Evolutionary conservation across 108 stramenopile species (phyloP).

Genomic region (Aurantiochytrium sp.): DNA sequence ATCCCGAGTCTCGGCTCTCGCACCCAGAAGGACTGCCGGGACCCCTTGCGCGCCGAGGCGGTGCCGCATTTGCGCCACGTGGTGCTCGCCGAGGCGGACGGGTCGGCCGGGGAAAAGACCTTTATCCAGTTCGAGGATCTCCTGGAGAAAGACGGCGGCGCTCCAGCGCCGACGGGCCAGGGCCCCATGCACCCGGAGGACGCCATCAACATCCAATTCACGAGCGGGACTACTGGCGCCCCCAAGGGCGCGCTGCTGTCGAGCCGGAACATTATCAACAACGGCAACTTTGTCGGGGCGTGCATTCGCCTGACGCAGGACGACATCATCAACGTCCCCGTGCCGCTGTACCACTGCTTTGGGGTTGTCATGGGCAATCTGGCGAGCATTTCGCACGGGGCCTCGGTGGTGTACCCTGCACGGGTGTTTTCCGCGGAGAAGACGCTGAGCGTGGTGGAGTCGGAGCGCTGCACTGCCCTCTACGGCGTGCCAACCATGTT

Average conservation of each 20-base stretch:
- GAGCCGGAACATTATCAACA: conserved; percentile 21
- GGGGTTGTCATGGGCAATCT: conserved; percentile 20
- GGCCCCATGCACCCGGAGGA: neutral
- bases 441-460: neutral
- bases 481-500: conserved; percentile 36
- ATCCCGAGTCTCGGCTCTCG: neutral
- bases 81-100: neutral
- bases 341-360: conserved; percentile 36
- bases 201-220: conserved; percentile 31
- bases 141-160: neutral
- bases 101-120: neutral
- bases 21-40: neutral
- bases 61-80: neutral
- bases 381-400: neutral
- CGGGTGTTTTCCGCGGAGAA: neutral
- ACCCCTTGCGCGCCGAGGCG: neutral
- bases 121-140: neutral
- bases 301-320: neutral
- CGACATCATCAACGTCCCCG: neutral
- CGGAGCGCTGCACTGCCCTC: neutral
- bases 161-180: neutral
- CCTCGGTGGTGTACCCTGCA: neutral
- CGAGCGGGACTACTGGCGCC: conserved; percentile 14
- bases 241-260: conserved; percentile 33
- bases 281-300: neutral